Base-by-base conservation (phyloP, 768 basidiomycete species). In the Panus rudis region DNA sequence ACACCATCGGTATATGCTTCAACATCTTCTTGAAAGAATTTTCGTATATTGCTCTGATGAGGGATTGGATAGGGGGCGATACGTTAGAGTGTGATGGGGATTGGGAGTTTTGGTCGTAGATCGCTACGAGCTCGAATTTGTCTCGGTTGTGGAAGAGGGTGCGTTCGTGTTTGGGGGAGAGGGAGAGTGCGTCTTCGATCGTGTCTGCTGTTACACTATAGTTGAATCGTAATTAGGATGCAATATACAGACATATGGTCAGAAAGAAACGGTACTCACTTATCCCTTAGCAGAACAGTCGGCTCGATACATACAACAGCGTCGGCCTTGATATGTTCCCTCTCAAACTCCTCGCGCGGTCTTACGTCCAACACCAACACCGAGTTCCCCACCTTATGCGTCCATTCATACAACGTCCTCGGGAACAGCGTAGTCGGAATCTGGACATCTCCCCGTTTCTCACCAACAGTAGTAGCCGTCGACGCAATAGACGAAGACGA, bases 231-330 rank as follows among this genome's bases (percentile, higher is more conserved):
- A 16, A 43, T 50, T 26, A 11, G 37, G 22, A 24, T 25, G 14
- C 12, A 17, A 8, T 21, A 6, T 16, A 2, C 35, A 16, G 17
- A 28, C 33, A 31, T 21, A 37, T 26, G 11, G 20, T 37, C 22
- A n/a, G 31, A 20, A n/a, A 26, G 20, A n/a, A 30, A 40, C 32
- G 35, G 28, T 10, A 30, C 79, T 63, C 60, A 91, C 89, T 73
- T 77, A 48, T 77, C 65, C 35, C 89, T 74, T 44, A 71, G 53
- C 17, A 91, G 69, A 4, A 94, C 77, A 1, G 73, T 73, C 5
- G 92, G 91, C 62, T 97, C 92, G 17, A 96, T 70, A 62, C 91
- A 93, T 1, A 92, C 80, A 2, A 85, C 72, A 6, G 82, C 75
- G 48, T 78, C 69, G 3, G 68, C 72, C 42, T 70, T 75, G 45